Conservation (phyloP, 2,329 filamentous ascomycete species). For the Didymella glomerata region DNA sequence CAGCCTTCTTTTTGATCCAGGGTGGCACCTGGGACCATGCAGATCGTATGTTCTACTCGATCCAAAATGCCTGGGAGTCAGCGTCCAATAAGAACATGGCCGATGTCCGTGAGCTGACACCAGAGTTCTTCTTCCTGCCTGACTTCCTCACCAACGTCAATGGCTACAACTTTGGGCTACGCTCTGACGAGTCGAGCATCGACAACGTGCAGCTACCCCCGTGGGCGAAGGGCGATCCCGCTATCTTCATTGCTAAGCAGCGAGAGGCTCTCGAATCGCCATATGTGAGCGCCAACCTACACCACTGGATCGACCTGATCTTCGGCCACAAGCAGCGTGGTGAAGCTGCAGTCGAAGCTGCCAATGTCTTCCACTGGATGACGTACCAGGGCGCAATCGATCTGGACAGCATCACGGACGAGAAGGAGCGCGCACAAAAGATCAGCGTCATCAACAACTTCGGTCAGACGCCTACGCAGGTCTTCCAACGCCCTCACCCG, state of each 20-base stretch:
- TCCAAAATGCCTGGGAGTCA: conserved; percentile 89
- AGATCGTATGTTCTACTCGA: conserved; percentile 92
- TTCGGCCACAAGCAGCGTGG: conserved; percentile 95
- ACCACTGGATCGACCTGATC: conserved; percentile 94
- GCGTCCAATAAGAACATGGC: conserved; percentile 90
- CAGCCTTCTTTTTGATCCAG: conserved; percentile 92
- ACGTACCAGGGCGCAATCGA: conserved; percentile 95
- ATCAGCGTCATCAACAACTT: conserved; percentile 99
- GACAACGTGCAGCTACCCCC: conserved; percentile 89
- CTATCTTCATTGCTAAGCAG: conserved; percentile 94
- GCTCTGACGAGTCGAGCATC: conserved; percentile 80
- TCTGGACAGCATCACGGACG: conserved; percentile 87
- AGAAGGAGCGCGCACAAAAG: conserved; percentile 83
- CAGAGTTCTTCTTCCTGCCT: conserved; percentile 96
- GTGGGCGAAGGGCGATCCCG: conserved; percentile 96
- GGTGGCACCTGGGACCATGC: conserved; percentile 97
- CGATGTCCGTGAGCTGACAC: conserved; percentile 92
- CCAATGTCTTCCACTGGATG: conserved; percentile 95
- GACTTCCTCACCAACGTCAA: conserved; percentile 96
- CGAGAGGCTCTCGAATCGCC: conserved; percentile 95
- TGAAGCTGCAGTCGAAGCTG: conserved; percentile 86
- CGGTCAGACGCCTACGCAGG: conserved; percentile 94
- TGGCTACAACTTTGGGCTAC: conserved; percentile 89
- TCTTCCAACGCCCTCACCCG: conserved; percentile 84
- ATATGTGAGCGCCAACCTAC: conserved; percentile 86